Evolutionary conservation across 768 basidiomycete genomes (phyloP).

Genomic region (Psilocybe tampanensis): DNA sequence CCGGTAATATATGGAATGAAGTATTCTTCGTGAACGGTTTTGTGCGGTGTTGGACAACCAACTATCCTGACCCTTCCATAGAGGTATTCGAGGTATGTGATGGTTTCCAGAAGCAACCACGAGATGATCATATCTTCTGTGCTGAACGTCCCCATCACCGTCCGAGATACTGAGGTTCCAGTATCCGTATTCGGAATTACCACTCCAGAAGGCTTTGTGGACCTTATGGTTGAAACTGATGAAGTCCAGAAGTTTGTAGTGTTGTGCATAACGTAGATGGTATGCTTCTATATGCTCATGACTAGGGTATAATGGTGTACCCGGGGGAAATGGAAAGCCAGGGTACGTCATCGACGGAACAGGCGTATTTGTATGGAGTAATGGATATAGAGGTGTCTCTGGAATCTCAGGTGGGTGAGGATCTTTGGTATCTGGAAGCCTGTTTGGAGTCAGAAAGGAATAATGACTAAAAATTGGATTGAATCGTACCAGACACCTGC

Average conservation of each 20-base stretch:
- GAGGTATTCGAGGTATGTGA: slow-evolving; percentile 48
- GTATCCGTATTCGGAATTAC: slow-evolving; percentile 34
- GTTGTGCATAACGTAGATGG: slow-evolving; percentile 43
- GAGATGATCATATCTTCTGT: slow-evolving; percentile 50
- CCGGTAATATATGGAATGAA: slow-evolving; percentile 59
- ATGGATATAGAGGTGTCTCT: slow-evolving; percentile 56
- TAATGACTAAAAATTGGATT: neutral
- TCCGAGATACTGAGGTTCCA: slow-evolving; percentile 47
- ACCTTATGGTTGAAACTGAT: slow-evolving; percentile 48
- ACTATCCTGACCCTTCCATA: slow-evolving; percentile 47
- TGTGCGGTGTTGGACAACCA: slow-evolving; percentile 41
- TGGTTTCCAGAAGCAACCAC: slow-evolving; percentile 60
- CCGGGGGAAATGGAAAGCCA: slow-evolving; percentile 51
- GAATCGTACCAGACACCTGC: slow-evolving; percentile 57
- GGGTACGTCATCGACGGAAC: slow-evolving; percentile 62
- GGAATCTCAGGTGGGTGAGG: slow-evolving; percentile 48
- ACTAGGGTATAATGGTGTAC: slow-evolving; percentile 51
- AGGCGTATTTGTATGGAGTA: slow-evolving; percentile 55
- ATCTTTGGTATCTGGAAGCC: slow-evolving; percentile 34
- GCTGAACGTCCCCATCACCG: slow-evolving; percentile 19
- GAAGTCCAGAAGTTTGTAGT: slow-evolving; percentile 38
- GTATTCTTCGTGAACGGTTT: slow-evolving; percentile 35
- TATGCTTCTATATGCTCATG: slow-evolving; percentile 50
- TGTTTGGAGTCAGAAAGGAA: slow-evolving; percentile 7
- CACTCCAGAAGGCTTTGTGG: slow-evolving; percentile 44